These are phyloP conservation scores for Aureobasidium mangrovei DNA, from an alignment of 2,329 filamentous ascomycete species.

Conservation along the genomic window DNA sequence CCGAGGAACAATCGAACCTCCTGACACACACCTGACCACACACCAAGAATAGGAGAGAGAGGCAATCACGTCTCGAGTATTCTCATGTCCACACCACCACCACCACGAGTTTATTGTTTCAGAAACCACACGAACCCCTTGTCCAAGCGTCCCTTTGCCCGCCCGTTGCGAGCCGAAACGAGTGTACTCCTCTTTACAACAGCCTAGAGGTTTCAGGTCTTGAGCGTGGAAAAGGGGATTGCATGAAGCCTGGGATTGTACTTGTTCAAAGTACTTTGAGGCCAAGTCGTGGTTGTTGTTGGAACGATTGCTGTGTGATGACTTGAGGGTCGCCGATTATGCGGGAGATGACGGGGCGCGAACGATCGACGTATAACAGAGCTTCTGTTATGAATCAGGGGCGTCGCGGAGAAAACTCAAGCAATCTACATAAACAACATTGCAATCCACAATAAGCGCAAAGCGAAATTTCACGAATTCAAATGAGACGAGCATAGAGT, in stretches of 20 bases:
- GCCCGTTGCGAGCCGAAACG: neutral
- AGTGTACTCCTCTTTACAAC: neutral
- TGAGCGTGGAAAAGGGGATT: neutral
- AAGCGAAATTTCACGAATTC: neutral
- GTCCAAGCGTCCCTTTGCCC: neutral
- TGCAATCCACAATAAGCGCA: neutral
- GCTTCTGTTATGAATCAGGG: neutral
- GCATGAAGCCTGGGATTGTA: neutral
- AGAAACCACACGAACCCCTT: neutral
- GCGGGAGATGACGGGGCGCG: neutral
- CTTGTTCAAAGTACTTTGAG: neutral
- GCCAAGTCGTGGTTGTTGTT: neutral
- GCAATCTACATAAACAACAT: neutral
- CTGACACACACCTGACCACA: neutral
- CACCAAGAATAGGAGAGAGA: neutral
- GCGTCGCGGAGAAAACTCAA: too few species aligned
- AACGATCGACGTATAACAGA: neutral
- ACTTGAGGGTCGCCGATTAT: neutral
- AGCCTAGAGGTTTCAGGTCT: neutral
- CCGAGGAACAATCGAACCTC: too few species aligned
- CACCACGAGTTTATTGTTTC: neutral
- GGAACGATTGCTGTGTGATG: neutral
- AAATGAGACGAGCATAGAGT: neutral
- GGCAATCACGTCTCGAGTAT: neutral
- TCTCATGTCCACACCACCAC: too few species aligned